These are phyloP conservation scores for Oryza nivara DNA, from an alignment of 176 grass and related monocot species.

Conservation along the genomic window DNA sequence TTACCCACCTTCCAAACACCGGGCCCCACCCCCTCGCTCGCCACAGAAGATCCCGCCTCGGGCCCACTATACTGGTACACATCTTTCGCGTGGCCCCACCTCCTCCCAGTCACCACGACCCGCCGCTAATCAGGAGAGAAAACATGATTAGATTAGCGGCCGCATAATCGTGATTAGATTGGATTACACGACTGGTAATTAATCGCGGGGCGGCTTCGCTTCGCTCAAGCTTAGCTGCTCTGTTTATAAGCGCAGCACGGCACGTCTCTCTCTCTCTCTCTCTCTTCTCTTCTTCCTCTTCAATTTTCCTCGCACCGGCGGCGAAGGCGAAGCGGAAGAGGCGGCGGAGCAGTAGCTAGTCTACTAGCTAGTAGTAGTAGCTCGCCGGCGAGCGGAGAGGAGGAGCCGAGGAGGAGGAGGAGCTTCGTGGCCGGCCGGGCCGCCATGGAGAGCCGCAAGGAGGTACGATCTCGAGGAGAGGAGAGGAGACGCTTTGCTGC, in stretches of 20 bases:
- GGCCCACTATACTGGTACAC: neutral
- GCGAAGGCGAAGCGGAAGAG: too few species aligned
- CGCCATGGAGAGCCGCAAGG: conserved; percentile 68
- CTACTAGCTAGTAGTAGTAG: neutral
- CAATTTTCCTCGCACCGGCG: neutral
- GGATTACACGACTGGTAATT: neutral
- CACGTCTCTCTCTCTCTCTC: neutral
- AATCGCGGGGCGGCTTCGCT: neutral
- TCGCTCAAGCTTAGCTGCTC: neutral
- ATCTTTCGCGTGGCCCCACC: too few species aligned
- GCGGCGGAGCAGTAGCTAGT: too few species aligned
- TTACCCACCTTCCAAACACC: neutral
- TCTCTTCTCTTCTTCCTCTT: too few species aligned
- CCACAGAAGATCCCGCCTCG: neutral
- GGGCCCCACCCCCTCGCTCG: too few species aligned
- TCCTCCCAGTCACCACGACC: too few species aligned
- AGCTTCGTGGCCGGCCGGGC: neutral
- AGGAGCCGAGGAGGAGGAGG: neutral
- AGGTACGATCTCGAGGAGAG: conserved; percentile 27
- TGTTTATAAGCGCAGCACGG: neutral
- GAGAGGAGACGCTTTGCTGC: neutral
- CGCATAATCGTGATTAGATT: neutral
- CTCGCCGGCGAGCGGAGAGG: neutral
- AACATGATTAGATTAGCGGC: neutral
- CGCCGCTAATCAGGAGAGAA: neutral